phyloP scores from a whole-genome alignment of 495 filamentous ascomycete species.

The Neurospora hispaniola region DNA sequence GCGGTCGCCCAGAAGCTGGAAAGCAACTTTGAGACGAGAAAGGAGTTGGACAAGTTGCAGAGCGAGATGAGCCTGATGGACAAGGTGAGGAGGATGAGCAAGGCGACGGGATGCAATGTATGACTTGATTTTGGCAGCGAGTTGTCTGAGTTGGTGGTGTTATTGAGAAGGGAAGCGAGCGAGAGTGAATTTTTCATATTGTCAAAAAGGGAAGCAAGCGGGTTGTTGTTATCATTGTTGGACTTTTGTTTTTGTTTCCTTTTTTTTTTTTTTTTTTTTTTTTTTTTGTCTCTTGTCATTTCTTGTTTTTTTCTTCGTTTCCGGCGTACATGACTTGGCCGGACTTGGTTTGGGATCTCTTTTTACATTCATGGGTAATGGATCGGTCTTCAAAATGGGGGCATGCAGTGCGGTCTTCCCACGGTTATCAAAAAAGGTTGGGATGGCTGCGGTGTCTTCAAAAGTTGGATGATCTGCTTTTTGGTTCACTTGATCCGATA shows the following conservation, averaged over 20 bases:
- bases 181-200: not conserved
- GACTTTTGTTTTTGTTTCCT: not conserved
- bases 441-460: not conserved
- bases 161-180: not conserved
- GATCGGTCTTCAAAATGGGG: not conserved
- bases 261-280: not conserved
- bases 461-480: not conserved
- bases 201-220: not conserved
- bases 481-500: not conserved
- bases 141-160: not conserved
- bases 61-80: not conserved
- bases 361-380: not conserved
- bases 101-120: not conserved
- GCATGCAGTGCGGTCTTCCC: not conserved
- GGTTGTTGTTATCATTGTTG: not conserved
- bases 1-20: slow-evolving; percentile 29
- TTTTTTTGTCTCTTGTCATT: not conserved
- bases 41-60: slow-evolving; percentile 7
- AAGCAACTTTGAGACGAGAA: slow-evolving; percentile 22
- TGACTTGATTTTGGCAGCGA: not conserved
- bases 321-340: not conserved
- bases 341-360: not conserved
- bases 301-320: not conserved
- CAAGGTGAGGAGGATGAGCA: not conserved
- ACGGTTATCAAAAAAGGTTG: slow-evolving; percentile 1